phyloP scores from a whole-genome alignment of 345 rosid species.

The Mangifera indica region DNA sequence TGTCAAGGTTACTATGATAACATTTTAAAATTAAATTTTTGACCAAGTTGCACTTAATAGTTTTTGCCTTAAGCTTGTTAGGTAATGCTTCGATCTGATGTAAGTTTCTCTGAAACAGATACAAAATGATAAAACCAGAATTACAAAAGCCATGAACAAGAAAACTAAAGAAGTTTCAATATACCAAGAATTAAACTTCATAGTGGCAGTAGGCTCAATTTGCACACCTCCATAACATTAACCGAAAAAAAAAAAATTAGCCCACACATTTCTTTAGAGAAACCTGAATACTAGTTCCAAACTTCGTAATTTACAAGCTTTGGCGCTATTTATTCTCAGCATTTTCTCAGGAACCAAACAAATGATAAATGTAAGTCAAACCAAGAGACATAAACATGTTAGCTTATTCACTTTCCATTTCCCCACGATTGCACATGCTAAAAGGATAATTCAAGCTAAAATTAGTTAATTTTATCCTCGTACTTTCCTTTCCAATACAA shows the following conservation, averaged over 20 bases:
- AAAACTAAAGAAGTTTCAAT: too few species aligned
- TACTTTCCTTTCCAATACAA: neutral
- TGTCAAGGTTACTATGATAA: too few species aligned
- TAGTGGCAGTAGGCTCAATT: too few species aligned
- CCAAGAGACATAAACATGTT: neutral
- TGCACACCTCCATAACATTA: too few species aligned
- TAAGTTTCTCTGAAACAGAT: conserved; percentile 68
- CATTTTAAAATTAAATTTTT: too few species aligned
- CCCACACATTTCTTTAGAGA: too few species aligned
- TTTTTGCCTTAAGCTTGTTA: conserved; percentile 89
- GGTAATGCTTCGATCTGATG: conserved; percentile 92
- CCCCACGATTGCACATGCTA: neutral
- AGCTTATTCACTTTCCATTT: neutral
- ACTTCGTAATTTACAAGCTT: too few species aligned
- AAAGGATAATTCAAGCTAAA: neutral
- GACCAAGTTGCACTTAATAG: too few species aligned
- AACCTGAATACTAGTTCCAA: too few species aligned
- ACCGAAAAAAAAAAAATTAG: too few species aligned
- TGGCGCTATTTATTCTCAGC: neutral
- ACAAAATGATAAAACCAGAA: conserved; percentile 15
- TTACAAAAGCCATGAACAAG: conserved; percentile 8
- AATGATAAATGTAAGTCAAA: neutral
- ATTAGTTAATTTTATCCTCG: neutral
- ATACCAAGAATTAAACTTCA: too few species aligned
- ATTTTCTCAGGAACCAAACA: neutral